A percentile compares a stretch with the other conserved stretches of the same genome.
phyloP scores from a whole-genome alignment of 495 filamentous ascomycete genomes.

The Diplogelasinospora grovesii region DNA sequence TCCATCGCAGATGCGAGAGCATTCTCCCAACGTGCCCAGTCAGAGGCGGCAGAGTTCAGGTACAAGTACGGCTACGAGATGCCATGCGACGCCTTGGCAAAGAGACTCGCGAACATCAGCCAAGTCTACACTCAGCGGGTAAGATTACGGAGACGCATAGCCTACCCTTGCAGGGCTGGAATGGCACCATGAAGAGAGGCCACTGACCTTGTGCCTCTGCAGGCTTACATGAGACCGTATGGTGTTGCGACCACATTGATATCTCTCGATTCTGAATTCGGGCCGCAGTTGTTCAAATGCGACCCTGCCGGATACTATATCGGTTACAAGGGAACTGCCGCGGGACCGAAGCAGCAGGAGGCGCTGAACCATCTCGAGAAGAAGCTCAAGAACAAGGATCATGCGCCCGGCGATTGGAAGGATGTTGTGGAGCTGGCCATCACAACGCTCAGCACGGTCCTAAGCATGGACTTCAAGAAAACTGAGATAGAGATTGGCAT shows the following conservation, averaged over 20 bases:
- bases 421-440: constrained; percentile 97
- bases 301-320: constrained; percentile 97
- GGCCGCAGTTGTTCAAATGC: constrained; percentile 97
- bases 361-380: constrained; percentile 96
- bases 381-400: constrained; percentile 99
- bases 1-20: constrained; percentile 96
- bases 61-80: constrained; percentile 99
- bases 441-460: constrained; percentile 84
- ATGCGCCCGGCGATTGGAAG: constrained; percentile 87
- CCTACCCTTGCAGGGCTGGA: constrained; percentile 1
- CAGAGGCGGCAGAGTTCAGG: constrained; percentile 92
- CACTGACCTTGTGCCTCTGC: constrained; percentile 13
- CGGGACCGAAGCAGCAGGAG: constrained; percentile 96
- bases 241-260: constrained; percentile 92
- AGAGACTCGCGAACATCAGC: constrained; percentile 96
- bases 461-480: constrained; percentile 99
- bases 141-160: constrained; percentile 25
- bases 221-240: constrained; percentile 98
- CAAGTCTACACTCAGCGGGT: constrained; percentile 98
- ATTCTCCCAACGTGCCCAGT: constrained; percentile 82
- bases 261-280: constrained; percentile 84
- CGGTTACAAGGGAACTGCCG: constrained; percentile 95
- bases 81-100: constrained; percentile 94
- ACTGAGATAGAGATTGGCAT: constrained; percentile 96
- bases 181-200: neutral